Evolutionary conservation across 1,139 yeast genomes (phyloP).

Genomic region (Nakaseomyces uthaithaninus): DNA sequence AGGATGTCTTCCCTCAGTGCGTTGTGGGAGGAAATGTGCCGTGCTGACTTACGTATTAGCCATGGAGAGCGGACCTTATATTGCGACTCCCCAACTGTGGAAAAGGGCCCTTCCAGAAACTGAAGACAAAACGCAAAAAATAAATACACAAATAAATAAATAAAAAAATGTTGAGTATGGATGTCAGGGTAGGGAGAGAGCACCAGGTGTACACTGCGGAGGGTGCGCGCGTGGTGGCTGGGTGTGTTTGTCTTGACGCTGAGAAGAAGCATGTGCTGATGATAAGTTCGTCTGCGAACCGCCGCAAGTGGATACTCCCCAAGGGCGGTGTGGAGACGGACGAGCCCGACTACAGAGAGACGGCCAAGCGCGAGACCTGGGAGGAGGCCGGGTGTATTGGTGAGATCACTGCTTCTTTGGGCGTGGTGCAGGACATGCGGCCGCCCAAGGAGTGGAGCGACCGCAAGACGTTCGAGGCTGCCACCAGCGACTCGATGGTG

Average conservation of each 20-base stretch:
- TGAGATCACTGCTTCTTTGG: slow-evolving; percentile 44
- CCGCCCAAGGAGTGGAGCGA: slow-evolving; percentile 52
- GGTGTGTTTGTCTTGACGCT: slow-evolving; percentile 66
- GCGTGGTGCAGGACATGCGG: slow-evolving; percentile 59
- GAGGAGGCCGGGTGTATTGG: slow-evolving; percentile 94
- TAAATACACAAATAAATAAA: slow-evolving; percentile 6
- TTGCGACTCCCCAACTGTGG: too few relatives aligned
- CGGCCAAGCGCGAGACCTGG: slow-evolving; percentile 91
- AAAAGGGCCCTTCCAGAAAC: too few relatives aligned
- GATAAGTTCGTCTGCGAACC: slow-evolving; percentile 64
- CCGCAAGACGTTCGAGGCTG: slow-evolving; percentile 22
- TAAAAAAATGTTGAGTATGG: slow-evolving; percentile 14
- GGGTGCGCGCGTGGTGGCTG: slow-evolving; percentile 83
- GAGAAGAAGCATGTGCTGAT: slow-evolving; percentile 57
- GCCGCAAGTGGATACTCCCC: slow-evolving; percentile 76
- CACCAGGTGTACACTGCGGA: slow-evolving; percentile 45
- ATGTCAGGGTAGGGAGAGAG: slow-evolving; percentile 28
- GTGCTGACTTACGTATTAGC: too few relatives aligned
- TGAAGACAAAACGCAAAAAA: too few relatives aligned
- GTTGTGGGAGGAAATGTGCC: too few relatives aligned
- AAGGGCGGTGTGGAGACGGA: slow-evolving; percentile 93
- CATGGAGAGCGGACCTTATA: too few relatives aligned
- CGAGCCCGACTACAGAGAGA: slow-evolving; percentile 45
- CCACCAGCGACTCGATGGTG: slow-evolving; percentile 19
- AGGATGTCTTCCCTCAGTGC: too few relatives aligned